Evolutionary conservation across 345 rosid genomes (phyloP), one percentile per base, ranked within the genome.

Genomic region (Arabis hirsuta): DNA sequence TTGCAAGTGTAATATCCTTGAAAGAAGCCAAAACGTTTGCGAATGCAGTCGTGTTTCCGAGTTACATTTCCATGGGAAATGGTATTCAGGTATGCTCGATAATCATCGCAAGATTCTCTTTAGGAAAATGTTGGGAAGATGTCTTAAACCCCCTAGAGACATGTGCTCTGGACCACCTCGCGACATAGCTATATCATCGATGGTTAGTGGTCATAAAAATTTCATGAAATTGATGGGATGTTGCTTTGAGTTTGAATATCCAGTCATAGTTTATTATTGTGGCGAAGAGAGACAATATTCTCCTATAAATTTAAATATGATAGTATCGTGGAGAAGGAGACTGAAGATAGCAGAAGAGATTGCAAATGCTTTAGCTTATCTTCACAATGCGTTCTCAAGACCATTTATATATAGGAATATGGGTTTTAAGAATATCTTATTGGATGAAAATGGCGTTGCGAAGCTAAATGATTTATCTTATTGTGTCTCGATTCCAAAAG

Each of bases 21-120:
- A 65, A 24, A 65, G 59, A 65, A 22, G 69, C 42, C 31, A 48
- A 48, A 64, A 39, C 24, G 7, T 65, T 9, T 52, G 70, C 6
- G 38, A 65, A 46, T 65, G 70, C n/a, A 65, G 50, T 65, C 70
- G 59, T 65, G 70, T 66, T 39, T 53, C 39, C 16, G 27, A 39
- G 6, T 10, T 52, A 41, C 7, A 14, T 3, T 24, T n/a, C 41
- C 47, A 41, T 6, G 60, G 38, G 14, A 66, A 4, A 66, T 66
- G 71, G 71, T 27, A 66, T 41, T 41, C 51, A 53, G 71, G 71
- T 52, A 26, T 6, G 27, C 61, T 52, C 52, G 61, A 26, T 41
- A 7, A 66, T 51, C 16, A 53, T 10, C 71, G 51, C 19, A 53
- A 5, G 51, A 66, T 66, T 26, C 71, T 66, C 7, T 7, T 66